These are phyloP conservation scores for Drosera capensis DNA, from an alignment of 148 eudicot genomes.

Conservation along the genomic window DNA sequence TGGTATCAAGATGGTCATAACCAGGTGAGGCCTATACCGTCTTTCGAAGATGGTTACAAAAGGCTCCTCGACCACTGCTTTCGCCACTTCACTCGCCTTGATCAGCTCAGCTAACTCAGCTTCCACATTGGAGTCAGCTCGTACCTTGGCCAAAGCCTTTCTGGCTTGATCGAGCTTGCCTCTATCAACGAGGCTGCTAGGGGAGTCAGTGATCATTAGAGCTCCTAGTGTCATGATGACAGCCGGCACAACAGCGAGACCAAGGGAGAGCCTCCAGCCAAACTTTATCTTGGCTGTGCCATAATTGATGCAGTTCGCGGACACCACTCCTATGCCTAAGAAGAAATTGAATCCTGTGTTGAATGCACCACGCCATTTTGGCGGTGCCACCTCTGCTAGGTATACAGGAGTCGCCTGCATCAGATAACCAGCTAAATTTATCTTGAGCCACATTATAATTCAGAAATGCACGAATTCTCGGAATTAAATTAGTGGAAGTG, in stretches of 20 bases:
- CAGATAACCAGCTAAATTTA: too few species aligned
- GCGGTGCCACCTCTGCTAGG: constrained; percentile 35
- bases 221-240: constrained; percentile 23
- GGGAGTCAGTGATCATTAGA: constrained; percentile 30
- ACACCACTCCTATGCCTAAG: constrained; percentile 22
- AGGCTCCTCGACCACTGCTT: constrained; percentile 9
- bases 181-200: constrained; percentile 25
- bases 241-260: constrained; percentile 27
- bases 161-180: constrained; percentile 21
- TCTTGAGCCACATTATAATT: too few species aligned
- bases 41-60: constrained; percentile 18
- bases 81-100: constrained; percentile 14
- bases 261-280: constrained; percentile 38
- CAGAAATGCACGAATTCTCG: too few species aligned
- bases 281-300: constrained; percentile 5
- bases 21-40: constrained; percentile 33
- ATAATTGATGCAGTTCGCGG: constrained; percentile 23
- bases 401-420: constrained; percentile 29
- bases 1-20: constrained; percentile 19
- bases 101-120: constrained; percentile 23
- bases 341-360: constrained; percentile 33
- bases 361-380: constrained; percentile 36
- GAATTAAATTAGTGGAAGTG: too few species aligned
- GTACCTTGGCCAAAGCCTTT: constrained; percentile 9
- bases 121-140: constrained; percentile 18